Evolutionary conservation across 169 alveolate species (phyloP).

Genomic region (Plasmodium blacklocki): DNA sequence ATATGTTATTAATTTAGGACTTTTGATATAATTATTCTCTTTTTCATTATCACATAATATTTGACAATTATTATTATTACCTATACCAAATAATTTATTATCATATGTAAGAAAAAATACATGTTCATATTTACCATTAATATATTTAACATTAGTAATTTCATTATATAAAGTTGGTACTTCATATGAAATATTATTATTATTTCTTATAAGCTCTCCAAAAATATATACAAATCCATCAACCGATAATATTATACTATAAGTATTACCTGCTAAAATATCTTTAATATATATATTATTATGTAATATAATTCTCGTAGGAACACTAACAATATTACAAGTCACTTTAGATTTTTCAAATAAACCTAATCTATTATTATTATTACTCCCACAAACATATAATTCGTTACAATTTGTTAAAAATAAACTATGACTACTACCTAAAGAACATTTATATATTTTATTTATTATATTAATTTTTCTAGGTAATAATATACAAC

Average conservation of each 20-base stretch:
- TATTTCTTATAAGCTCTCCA: conserved; percentile 77
- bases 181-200: conserved; percentile 12
- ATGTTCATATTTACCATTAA: conserved; percentile 28
- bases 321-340: conserved; percentile 32
- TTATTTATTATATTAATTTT: conserved; percentile 79
- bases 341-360: not conserved
- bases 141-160: conserved; percentile 72
- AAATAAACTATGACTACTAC: conserved; percentile 85
- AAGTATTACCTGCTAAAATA: conserved; percentile 82
- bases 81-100: conserved; percentile 44
- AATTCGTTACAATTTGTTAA: conserved; percentile 83
- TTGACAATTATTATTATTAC: conserved; percentile 77
- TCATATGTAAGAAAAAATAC: conserved; percentile 42
- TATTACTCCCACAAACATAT: conserved; percentile 90
- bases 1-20: conserved; percentile 68
- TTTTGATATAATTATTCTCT: conserved; percentile 29
- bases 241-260: conserved; percentile 78
- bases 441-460: conserved; percentile 87
- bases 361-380: conserved; percentile 85
- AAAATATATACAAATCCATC: conserved; percentile 83
- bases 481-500: conserved; percentile 86
- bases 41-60: conserved; percentile 26
- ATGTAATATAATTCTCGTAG: conserved; percentile 61
- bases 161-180: conserved; percentile 50
- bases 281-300: conserved; percentile 75